Conservation (phyloP, 2,329 filamentous ascomycete species). For the Pyrenochaeta sp. region DNA sequence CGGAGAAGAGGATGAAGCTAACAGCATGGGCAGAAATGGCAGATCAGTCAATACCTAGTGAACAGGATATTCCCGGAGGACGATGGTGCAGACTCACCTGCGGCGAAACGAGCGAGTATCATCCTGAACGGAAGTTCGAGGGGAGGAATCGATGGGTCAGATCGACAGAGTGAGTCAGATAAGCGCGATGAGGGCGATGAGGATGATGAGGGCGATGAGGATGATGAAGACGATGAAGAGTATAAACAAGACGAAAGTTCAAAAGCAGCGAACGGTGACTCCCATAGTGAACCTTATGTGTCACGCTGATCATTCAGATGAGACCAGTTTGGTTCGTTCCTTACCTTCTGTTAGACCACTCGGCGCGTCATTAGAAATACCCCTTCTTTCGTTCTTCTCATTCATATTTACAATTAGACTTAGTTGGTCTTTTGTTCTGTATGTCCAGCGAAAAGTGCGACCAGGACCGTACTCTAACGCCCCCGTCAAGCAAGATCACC, state of each 20-base stretch:
- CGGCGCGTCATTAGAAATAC: constrained; percentile 4
- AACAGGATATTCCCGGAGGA: constrained; percentile 20
- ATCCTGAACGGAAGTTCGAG: constrained; percentile 8
- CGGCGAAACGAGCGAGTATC: constrained; percentile 6
- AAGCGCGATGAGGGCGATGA: constrained; percentile 4
- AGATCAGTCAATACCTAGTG: constrained; percentile 21
- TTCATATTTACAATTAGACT: neutral
- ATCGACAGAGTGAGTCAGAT: constrained; percentile 8
- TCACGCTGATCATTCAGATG: constrained; percentile 4
- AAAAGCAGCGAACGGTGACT: neutral
- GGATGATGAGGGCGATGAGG: neutral
- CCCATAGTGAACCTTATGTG: neutral
- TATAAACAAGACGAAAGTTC: no score
- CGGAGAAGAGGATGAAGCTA: neutral
- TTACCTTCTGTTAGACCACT: neutral
- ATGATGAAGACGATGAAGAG: neutral
- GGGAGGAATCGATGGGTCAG: constrained; percentile 2
- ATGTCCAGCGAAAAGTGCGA: no score
- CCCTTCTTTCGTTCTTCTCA: neutral
- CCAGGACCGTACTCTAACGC: no score
- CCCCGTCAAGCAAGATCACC: no score
- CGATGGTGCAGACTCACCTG: constrained; percentile 5
- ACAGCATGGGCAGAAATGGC: constrained; percentile 13
- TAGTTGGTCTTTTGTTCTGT: neutral
- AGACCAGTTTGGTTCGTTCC: neutral